A percentile compares a stretch with the other conserved stretches of the same genome.
These are phyloP conservation scores for Aspergillus biplanus DNA, from an alignment of 495 filamentous ascomycete species.

Conservation along the genomic window DNA sequence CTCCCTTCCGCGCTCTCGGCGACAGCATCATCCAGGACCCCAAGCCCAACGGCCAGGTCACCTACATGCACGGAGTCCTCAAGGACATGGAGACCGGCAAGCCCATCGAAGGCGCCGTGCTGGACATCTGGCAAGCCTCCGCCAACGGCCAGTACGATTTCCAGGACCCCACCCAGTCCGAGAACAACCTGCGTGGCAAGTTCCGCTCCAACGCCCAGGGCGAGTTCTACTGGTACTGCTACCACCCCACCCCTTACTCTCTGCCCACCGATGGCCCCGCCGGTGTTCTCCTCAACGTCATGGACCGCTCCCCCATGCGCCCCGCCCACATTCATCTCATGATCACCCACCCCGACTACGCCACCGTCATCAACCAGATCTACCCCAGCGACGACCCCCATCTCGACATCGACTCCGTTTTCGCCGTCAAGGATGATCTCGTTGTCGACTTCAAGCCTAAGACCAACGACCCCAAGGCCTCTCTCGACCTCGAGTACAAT, in stretches of 20 bases:
- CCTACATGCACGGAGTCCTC: slow-evolving; percentile 76
- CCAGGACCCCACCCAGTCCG: slow-evolving; percentile 78
- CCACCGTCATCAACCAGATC: slow-evolving; percentile 64
- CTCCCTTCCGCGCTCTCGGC: slow-evolving; percentile 73
- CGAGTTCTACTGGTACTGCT: slow-evolving; percentile 79
- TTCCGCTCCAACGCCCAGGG: slow-evolving; percentile 78
- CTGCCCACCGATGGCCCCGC: slow-evolving; percentile 77
- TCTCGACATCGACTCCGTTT: slow-evolving; percentile 64
- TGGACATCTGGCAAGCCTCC: slow-evolving; percentile 87
- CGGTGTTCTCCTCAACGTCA: slow-evolving; percentile 65
- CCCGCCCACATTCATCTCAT: slow-evolving; percentile 55
- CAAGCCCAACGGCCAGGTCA: slow-evolving; percentile 64
- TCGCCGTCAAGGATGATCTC: slow-evolving; percentile 68
- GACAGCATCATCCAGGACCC: slow-evolving; percentile 71
- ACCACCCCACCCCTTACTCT: slow-evolving; percentile 79
- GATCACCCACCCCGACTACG: slow-evolving; percentile 53
- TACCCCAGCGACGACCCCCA: slow-evolving; percentile 66
- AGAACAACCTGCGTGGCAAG: slow-evolving; percentile 85
- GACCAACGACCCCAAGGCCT: slow-evolving; percentile 50
- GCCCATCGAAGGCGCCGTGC: slow-evolving; percentile 69
- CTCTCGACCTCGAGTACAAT: slow-evolving; percentile 50
- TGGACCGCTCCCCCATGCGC: slow-evolving; percentile 68
- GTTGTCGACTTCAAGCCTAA: slow-evolving; percentile 65
- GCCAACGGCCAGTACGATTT: slow-evolving; percentile 89
- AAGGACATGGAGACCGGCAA: slow-evolving; percentile 72